Base-by-base conservation (phyloP, 768 basidiomycete genomes). In the Calvatia gigantea region DNA sequence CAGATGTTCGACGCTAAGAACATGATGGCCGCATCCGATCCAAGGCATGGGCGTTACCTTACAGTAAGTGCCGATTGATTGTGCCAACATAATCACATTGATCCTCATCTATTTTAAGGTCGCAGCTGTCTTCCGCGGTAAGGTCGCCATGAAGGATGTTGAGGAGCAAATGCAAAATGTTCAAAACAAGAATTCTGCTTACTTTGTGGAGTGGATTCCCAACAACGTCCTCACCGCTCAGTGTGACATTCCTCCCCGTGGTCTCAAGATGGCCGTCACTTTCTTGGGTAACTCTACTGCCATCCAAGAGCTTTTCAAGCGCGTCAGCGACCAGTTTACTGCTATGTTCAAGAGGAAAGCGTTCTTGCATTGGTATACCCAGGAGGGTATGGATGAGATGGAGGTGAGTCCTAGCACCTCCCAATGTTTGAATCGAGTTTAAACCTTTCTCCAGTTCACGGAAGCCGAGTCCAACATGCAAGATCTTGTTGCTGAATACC, bases 1-100 rank as follows among this genome's bases (percentile, higher is more conserved):
- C 97, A 99, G 68, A 98, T 98, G 95, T 99, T 98, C 72, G 96
- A 98, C 65, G 92, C 94, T 42, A 98, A 97, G 85, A 98, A 98
- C 87, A 95, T 96, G 93, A 96, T 98, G 94, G 94, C 95, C 63
- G 97, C 97, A 21, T 91, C 91, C 21, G 94, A 98, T 77, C 97
- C 97, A 38, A 80, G 94, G 68, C 91, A 97, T 63, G 97, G 97
- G 60, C 91, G 94, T 64, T 99, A 98, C 78, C 87, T 99, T 58
- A 99, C 97, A 37, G 96, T 88, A 64, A 49, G 82, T 65, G 32
- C 37, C 11, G 41, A 27, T 15, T 48, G 1, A 42, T 8, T 39
- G 21, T 52, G 53, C 5, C 41, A 15, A n/a, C 12, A 5, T 33
- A 6, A 7, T 41, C 28, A 43, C 38, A 35, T 1, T 51, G 47